These are phyloP conservation scores for Aspergillus funiculosus DNA, from an alignment of 495 filamentous ascomycete species.

Conservation along the genomic window DNA sequence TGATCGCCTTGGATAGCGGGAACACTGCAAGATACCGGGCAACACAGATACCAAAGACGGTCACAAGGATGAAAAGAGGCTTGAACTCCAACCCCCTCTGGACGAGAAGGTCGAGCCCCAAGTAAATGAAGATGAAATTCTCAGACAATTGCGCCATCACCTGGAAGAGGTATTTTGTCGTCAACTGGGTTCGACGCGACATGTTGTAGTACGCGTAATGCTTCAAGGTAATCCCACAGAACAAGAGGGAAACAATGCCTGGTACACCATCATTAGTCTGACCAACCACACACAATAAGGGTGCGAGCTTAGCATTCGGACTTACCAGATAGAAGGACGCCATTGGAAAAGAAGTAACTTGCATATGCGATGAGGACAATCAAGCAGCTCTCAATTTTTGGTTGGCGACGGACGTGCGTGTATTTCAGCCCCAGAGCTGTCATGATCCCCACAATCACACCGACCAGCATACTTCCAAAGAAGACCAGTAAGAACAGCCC, in stretches of 20 bases:
- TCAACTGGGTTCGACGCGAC: slow-evolving; percentile 94
- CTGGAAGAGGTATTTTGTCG: slow-evolving; percentile 96
- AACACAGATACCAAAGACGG: slow-evolving; percentile 82
- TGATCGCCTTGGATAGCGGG: slow-evolving; percentile 82
- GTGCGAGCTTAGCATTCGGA: neutral
- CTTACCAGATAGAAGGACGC: slow-evolving; percentile 88
- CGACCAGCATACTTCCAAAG: slow-evolving; percentile 88
- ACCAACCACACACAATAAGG: neutral
- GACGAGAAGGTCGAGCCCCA: slow-evolving; percentile 90
- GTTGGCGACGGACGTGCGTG: slow-evolving; percentile 83
- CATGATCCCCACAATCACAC: slow-evolving; percentile 75
- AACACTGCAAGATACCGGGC: slow-evolving; percentile 93
- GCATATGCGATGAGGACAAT: slow-evolving; percentile 92
- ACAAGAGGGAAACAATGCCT: slow-evolving; percentile 95
- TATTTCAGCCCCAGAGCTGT: slow-evolving; percentile 88
- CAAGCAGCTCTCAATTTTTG: slow-evolving; percentile 93
- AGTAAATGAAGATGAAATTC: slow-evolving; percentile 99
- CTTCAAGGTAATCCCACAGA: slow-evolving; percentile 97
- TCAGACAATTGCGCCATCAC: slow-evolving; percentile 91
- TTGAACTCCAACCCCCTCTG: slow-evolving; percentile 83
- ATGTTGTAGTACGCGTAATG: slow-evolving; percentile 99
- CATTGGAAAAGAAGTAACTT: slow-evolving; percentile 96
- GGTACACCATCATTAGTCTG: slow-evolving; percentile 13
- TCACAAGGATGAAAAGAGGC: slow-evolving; percentile 90
- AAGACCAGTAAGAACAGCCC: slow-evolving; percentile 95